A percentile compares a stretch with the other conserved stretches of the same genome.
These are phyloP conservation scores for Fagopyrum homotropicum DNA, from an alignment of 148 eudicot species.

Conservation along the genomic window DNA sequence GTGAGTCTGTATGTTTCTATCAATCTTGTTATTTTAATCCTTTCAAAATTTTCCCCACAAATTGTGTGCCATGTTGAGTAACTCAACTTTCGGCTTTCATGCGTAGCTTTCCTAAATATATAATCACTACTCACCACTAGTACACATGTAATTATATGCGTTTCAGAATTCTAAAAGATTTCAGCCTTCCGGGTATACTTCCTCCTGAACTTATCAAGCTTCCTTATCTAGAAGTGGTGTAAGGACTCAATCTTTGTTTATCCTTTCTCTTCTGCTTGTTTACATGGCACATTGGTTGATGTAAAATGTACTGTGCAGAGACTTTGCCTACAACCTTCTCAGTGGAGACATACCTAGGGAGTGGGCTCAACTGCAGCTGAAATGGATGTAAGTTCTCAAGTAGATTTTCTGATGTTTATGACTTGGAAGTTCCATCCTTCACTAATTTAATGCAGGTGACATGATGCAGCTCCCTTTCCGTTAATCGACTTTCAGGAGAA, in stretches of 20 bases:
- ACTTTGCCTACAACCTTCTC: conserved; percentile 67
- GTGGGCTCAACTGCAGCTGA: conserved; percentile 54
- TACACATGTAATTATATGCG: not conserved
- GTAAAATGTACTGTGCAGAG: conserved; percentile 28
- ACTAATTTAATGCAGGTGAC: conserved; percentile 12
- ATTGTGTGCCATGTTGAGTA: not conserved
- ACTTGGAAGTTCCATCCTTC: conserved; percentile 7
- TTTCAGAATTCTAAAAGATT: conserved; percentile 59
- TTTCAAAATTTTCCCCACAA: not conserved
- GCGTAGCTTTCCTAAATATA: not conserved
- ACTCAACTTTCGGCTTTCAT: not conserved
- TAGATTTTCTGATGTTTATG: conserved; percentile 7
- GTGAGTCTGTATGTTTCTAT: conserved; percentile 40
- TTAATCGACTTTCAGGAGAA: conserved; percentile 59
- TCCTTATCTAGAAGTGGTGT: conserved; percentile 49
- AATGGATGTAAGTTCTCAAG: conserved; percentile 33
- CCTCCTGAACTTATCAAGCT: conserved; percentile 53
- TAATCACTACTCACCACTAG: not conserved
- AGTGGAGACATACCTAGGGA: conserved; percentile 57
- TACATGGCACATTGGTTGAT: not conserved
- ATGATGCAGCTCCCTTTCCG: conserved; percentile 60
- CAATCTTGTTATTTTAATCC: not conserved
- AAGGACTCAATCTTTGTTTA: conserved; percentile 16
- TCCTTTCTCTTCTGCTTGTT: not conserved
- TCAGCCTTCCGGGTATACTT: conserved; percentile 61